These are phyloP conservation scores for Neurospora hispaniola DNA, from an alignment of 495 filamentous ascomycete species.

Conservation along the genomic window DNA sequence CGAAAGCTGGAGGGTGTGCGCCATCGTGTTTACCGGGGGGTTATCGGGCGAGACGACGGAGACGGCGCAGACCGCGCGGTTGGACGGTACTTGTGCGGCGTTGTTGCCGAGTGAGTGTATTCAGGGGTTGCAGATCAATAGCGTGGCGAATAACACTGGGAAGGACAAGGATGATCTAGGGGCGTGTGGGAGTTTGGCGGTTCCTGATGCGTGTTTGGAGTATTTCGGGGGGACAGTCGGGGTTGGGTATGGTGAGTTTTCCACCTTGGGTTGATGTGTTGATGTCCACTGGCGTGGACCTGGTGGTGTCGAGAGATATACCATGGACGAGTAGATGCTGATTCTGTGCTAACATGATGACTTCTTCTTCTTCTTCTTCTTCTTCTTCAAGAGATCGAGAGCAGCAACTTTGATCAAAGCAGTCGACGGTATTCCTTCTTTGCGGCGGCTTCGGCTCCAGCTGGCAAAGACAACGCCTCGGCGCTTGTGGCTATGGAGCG, in stretches of 20 bases:
- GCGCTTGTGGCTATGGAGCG: constrained; percentile 3
- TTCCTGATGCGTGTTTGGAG: constrained; percentile 7
- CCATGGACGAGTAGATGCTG: not conserved
- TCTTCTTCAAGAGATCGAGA: not conserved
- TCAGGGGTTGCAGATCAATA: constrained; percentile 8
- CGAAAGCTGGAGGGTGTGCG: constrained; percentile 11
- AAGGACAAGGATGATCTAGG: not conserved
- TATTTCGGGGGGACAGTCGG: not conserved
- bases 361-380: not conserved
- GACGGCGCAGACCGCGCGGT: not conserved
- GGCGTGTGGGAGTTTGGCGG: constrained; percentile 3
- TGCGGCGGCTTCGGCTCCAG: constrained; percentile 1
- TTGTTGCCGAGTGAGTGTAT: constrained; percentile 8
- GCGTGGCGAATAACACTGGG: not conserved
- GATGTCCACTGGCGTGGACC: not conserved
- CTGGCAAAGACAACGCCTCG: constrained; percentile 1
- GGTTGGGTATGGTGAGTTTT: constrained; percentile 7
- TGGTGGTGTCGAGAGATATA: not conserved
- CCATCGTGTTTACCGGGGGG: constrained; percentile 9
- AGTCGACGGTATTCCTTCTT: constrained; percentile 7
- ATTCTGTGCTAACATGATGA: not conserved
- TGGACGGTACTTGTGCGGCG: constrained; percentile 2
- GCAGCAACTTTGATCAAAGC: not conserved
- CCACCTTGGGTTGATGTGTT: not conserved
- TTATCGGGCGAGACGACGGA: not conserved